Evolutionary conservation across 31 red algal genomes (phyloP).

Genomic region (Porphyra umbilicalis): DNA sequence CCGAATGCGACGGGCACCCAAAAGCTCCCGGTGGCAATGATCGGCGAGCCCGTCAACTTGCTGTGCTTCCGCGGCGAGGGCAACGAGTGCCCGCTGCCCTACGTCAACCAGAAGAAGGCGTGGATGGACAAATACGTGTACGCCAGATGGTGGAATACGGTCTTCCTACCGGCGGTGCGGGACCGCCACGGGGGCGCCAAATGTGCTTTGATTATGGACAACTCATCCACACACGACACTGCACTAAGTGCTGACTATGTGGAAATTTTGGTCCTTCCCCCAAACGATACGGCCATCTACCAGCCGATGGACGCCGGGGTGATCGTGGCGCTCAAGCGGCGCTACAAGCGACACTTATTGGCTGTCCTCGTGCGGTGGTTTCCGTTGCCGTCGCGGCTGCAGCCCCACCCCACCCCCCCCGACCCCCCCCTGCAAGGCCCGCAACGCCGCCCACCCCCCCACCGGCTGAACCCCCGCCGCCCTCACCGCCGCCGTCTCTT

Average conservation of each 20-base stretch:
- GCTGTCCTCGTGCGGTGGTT: too few species aligned
- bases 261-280: conserved; percentile 4
- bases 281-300: conserved; percentile 8
- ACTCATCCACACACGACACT: conserved; percentile 14
- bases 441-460: too few species aligned
- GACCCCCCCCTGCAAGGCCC: too few species aligned
- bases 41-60: too few species aligned
- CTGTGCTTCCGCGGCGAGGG: not conserved
- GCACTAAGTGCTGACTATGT: not conserved
- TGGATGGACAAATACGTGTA: conserved; percentile 8
- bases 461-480: too few species aligned
- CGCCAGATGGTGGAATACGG: not conserved
- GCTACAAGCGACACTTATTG: conserved; percentile 7
- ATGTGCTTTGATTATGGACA: conserved; percentile 5
- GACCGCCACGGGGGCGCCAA: conserved; percentile 1
- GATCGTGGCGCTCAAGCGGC: conserved; percentile 11
- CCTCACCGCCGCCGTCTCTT: too few species aligned
- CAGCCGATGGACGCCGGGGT: conserved; percentile 27
- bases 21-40: too few species aligned
- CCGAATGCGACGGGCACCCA: too few species aligned
- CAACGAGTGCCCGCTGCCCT: conserved; percentile 1
- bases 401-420: too few species aligned
- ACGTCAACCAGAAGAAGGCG: conserved; percentile 8
- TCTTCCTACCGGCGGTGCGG: conserved; percentile 4
- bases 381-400: too few species aligned